Percentiles rank a stretch among this genome's conserved stretches.
phyloP scores from a whole-genome alignment of 169 alveolate genomes.

The Plasmodium adleri region DNA sequence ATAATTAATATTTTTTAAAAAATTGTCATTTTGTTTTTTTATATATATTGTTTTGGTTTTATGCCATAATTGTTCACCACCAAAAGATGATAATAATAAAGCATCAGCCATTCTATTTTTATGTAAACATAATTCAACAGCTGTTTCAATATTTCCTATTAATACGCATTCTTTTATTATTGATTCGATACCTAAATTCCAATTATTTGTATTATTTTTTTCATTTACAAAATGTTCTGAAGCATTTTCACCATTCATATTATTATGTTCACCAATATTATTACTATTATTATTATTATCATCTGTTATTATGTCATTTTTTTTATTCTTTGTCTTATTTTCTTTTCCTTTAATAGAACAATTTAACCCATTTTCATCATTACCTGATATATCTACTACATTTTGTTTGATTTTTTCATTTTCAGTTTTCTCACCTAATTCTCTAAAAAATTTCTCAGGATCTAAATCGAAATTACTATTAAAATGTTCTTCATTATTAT shows the following conservation, averaged over 20 bases:
- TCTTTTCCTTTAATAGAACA: neutral
- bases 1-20: constrained; percentile 77
- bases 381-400: neutral
- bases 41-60: constrained; percentile 76
- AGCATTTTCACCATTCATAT: neutral
- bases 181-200: constrained; percentile 72
- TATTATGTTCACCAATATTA: neutral
- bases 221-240: neutral
- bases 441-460: constrained; percentile 84
- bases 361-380: neutral
- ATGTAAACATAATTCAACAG: constrained; percentile 82
- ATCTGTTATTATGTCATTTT: neutral
- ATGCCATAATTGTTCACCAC: constrained; percentile 83
- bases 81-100: constrained; percentile 83
- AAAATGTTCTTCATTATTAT: neutral
- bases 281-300: neutral
- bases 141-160: constrained; percentile 82
- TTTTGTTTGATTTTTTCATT: constrained; percentile 20
- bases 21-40: constrained; percentile 71
- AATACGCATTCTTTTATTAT: constrained; percentile 77
- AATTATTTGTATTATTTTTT: neutral
- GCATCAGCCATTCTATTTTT: constrained; percentile 81
- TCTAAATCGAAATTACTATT: constrained; percentile 54
- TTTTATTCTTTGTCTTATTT: neutral
- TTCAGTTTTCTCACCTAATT: constrained; percentile 78